Percentiles rank a stretch among this genome's conserved stretches.
Conservation (phyloP, 306 rosid genomes). For the Rosa chinensis region DNA sequence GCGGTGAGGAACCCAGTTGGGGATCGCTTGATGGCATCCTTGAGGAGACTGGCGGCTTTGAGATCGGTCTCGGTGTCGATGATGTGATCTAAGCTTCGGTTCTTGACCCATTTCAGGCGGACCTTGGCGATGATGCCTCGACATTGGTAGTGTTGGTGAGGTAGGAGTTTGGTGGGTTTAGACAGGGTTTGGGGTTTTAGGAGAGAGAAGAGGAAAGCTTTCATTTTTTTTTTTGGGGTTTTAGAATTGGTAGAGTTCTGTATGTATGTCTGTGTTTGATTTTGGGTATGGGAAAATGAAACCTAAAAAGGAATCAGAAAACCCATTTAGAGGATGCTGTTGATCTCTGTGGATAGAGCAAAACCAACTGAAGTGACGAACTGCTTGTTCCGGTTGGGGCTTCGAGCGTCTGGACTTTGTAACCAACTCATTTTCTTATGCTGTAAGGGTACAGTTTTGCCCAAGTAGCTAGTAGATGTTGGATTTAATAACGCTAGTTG, state of each 20-base stretch:
- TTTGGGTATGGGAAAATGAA: too few species aligned
- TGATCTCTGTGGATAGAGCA: too few species aligned
- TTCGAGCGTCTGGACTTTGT: too few species aligned
- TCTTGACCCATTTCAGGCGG: conserved; percentile 87
- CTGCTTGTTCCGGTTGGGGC: too few species aligned
- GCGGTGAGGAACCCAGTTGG: conserved; percentile 75
- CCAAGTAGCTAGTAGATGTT: too few species aligned
- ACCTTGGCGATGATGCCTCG: conserved; percentile 66
- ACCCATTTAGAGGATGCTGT: too few species aligned
- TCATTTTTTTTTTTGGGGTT: conserved; percentile 4
- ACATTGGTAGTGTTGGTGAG: conserved; percentile 44
- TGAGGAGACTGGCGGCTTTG: conserved; percentile 82
- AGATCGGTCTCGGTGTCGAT: conserved; percentile 87
- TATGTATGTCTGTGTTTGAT: too few species aligned
- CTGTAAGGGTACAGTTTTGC: too few species aligned
- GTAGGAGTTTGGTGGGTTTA: conserved; percentile 5
- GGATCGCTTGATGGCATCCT: conserved; percentile 82
- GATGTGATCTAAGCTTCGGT: conserved; percentile 75
- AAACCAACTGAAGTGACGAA: too few species aligned
- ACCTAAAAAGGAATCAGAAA: too few species aligned
- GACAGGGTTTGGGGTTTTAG: conserved; percentile 26
- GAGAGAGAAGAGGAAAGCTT: conserved; percentile 18
- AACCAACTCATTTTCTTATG: too few species aligned
- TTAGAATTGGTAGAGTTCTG: not conserved
- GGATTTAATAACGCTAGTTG: too few species aligned